These are phyloP conservation scores for Daedalea quercina DNA, from an alignment of 768 basidiomycete species.

Conservation along the genomic window DNA sequence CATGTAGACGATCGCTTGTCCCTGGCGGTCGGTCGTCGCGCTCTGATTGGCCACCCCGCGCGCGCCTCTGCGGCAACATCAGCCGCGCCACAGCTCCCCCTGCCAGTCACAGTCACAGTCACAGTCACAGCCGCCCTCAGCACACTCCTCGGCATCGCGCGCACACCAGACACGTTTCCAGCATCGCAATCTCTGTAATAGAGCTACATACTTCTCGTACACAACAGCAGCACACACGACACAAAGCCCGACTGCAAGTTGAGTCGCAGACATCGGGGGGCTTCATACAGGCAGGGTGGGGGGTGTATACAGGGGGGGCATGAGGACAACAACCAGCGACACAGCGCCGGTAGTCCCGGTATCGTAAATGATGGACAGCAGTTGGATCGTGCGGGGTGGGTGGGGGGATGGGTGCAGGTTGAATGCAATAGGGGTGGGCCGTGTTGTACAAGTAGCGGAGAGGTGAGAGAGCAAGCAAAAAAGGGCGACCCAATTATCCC, in stretches of 20 bases:
- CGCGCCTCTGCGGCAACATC: too few relatives aligned
- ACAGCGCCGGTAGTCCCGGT: neutral
- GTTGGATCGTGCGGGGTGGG: constrained; percentile 9
- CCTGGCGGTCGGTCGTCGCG: neutral
- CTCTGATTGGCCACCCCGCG: neutral
- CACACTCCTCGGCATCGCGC: neutral
- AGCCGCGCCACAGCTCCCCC: too few relatives aligned
- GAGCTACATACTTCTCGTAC: neutral
- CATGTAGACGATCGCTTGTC: neutral
- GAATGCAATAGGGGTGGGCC: constrained; percentile 11
- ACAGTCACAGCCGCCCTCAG: neutral
- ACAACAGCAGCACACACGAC: constrained; percentile 12
- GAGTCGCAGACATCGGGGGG: constrained; percentile 20
- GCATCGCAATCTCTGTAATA: neutral
- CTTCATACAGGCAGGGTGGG: constrained; percentile 4
- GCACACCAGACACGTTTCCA: neutral
- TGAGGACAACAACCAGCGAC: neutral
- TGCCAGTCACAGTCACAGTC: neutral
- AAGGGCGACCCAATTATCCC: neutral
- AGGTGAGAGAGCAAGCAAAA: neutral
- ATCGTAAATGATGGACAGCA: constrained; percentile 10
- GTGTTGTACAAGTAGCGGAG: neutral
- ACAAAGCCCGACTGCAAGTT: constrained; percentile 25
- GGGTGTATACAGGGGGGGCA: neutral
- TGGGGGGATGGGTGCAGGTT: constrained; percentile 20